Evolutionary conservation across 345 rosid genomes (phyloP).

Genomic region (Lepidium didymum): DNA sequence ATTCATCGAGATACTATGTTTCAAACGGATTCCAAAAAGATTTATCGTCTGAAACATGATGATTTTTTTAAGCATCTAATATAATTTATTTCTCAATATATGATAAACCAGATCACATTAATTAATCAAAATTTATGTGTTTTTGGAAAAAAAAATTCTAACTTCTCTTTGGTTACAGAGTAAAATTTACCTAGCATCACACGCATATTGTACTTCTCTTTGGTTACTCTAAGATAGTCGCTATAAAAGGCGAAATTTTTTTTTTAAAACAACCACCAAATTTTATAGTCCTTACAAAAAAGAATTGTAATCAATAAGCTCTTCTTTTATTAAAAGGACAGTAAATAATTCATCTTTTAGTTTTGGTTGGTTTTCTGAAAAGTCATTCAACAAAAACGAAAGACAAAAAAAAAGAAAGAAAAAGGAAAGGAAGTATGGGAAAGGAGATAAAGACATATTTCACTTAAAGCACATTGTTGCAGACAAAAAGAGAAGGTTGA

Average conservation of each 20-base stretch:
- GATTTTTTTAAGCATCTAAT: no score
- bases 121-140: no score
- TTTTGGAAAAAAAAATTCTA: no score
- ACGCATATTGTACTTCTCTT: background rate
- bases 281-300: background rate
- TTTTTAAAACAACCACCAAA: background rate
- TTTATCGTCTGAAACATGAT: no score
- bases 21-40: no score
- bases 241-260: background rate
- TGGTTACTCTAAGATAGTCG: background rate
- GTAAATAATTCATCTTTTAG: background rate
- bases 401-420: background rate
- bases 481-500: slow-evolving; percentile 28
- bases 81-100: no score
- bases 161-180: no score
- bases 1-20: no score
- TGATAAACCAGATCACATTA: no score
- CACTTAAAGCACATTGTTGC: slow-evolving; percentile 32
- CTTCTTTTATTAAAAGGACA: background rate
- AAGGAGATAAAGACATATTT: slow-evolving; percentile 34
- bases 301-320: background rate
- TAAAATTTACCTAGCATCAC: background rate
- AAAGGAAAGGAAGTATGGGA: slow-evolving; percentile 26
- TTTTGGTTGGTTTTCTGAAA: slow-evolving; percentile 22
- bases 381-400: slow-evolving; percentile 20